Evolutionary conservation across 2,329 filamentous ascomycete species (phyloP).

Genomic region (Coccinonectria pachysandricola): DNA sequence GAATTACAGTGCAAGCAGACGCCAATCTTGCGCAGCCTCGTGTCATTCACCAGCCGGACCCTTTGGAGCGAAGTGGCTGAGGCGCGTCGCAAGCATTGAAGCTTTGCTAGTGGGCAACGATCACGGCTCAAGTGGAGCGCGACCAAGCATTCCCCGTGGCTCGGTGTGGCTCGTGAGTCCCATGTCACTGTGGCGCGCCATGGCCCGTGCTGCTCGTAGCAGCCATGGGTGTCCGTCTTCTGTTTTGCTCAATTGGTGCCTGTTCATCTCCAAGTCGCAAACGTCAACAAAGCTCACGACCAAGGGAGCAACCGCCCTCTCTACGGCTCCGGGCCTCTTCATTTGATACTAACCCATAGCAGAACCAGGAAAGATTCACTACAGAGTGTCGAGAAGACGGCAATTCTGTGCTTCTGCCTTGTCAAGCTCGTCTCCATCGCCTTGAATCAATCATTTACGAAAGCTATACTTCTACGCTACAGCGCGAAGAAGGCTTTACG

Average conservation of each 20-base stretch:
- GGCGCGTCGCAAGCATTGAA: slow-evolving; percentile 17
- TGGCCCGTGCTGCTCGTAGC: slow-evolving; percentile 13
- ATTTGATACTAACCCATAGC: slow-evolving; percentile 24
- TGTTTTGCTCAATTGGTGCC: no score
- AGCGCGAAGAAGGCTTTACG: no score
- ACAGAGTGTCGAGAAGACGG: no score
- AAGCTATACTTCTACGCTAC: no score
- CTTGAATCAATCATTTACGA: no score
- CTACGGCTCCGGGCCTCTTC: slow-evolving; percentile 22
- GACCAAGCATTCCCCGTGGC: slow-evolving; percentile 6
- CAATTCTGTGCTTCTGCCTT: no score
- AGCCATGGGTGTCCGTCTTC: no score
- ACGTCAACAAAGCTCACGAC: slow-evolving; percentile 24
- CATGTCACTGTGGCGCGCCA: slow-evolving; percentile 1
- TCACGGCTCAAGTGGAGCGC: no score
- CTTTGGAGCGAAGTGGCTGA: slow-evolving; percentile 9
- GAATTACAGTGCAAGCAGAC: no score
- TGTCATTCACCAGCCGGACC: no score
- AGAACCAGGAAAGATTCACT: slow-evolving; percentile 3
- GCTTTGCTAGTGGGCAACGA: slow-evolving; percentile 7
- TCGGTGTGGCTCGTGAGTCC: slow-evolving; percentile 8
- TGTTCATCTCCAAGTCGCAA: slow-evolving; percentile 10
- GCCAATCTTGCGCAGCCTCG: no score
- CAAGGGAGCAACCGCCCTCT: slow-evolving; percentile 20
- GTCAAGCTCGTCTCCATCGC: no score